These are phyloP conservation scores for Tilletia caries DNA, from an alignment of 1,284 basidiomycete genomes.

Conservation along the genomic window DNA sequence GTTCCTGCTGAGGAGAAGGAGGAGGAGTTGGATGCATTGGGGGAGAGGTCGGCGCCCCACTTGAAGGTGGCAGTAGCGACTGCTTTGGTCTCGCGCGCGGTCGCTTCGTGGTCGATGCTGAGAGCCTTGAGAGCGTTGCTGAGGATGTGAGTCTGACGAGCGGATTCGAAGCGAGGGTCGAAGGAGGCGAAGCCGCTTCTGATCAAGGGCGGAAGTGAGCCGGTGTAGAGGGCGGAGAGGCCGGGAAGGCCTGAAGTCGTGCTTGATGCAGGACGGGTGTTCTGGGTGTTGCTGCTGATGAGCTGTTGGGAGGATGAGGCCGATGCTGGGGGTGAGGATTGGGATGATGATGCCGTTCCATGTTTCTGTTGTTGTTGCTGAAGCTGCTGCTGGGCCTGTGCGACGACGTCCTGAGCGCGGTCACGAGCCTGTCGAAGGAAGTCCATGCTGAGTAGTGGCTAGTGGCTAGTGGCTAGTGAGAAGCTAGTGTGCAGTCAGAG, in stretches of 20 bases:
- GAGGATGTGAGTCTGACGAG: slow-evolving; percentile 37
- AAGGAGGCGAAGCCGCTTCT: slow-evolving; percentile 38
- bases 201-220: slow-evolving; percentile 39
- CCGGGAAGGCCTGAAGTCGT: slow-evolving; percentile 14
- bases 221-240: slow-evolving; percentile 27
- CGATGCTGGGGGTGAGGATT: neutral
- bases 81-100: slow-evolving; percentile 33
- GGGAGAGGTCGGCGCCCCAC: slow-evolving; percentile 40
- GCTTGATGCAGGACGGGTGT: slow-evolving; percentile 18
- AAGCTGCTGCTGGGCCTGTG: slow-evolving; percentile 12
- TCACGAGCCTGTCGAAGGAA: slow-evolving; percentile 41
- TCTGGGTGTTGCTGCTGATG: slow-evolving; percentile 27
- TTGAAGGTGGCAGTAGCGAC: slow-evolving; percentile 37
- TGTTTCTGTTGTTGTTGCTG: slow-evolving; percentile 18
- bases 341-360: neutral
- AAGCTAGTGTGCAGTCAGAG: too few relatives aligned
- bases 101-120: slow-evolving; percentile 42
- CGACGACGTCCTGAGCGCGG: slow-evolving; percentile 40
- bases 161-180: slow-evolving; percentile 44
- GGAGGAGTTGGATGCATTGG: slow-evolving; percentile 27
- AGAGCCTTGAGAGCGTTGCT: slow-evolving; percentile 38
- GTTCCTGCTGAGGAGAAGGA: slow-evolving; percentile 38
- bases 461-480: too few relatives aligned
- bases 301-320: slow-evolving; percentile 12
- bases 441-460: slow-evolving; percentile 5